Conservation (phyloP, 129 eudicot genomes). For the Chrysanthemum lavandulifolium region DNA sequence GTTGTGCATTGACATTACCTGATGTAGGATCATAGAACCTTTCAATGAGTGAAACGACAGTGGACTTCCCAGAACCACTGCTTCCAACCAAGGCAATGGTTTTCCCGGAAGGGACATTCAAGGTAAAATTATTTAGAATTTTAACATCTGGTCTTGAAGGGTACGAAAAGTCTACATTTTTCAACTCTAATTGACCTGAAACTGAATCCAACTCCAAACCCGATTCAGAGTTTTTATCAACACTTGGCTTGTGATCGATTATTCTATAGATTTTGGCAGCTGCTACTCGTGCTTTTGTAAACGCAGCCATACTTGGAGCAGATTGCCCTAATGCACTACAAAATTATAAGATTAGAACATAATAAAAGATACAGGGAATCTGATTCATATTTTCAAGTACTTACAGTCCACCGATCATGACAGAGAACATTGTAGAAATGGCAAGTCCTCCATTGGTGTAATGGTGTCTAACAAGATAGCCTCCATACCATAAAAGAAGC, state of each 20-base stretch:
- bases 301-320: conserved; percentile 93
- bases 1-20: conserved; percentile 50
- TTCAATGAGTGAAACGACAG: conserved; percentile 91
- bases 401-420: conserved; percentile 98
- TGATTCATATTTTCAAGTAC: conserved; percentile 16
- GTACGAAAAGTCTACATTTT: conserved; percentile 69
- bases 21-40: conserved; percentile 93
- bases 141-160: conserved; percentile 87
- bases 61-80: conserved; percentile 97
- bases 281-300: conserved; percentile 93
- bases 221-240: conserved; percentile 56
- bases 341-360: conserved; percentile 8
- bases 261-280: conserved; percentile 82
- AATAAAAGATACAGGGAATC: background rate
- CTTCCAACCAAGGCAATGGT: conserved; percentile 97
- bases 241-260: conserved; percentile 84
- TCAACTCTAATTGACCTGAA: conserved; percentile 74
- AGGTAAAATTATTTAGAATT: conserved; percentile 60
- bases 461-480: conserved; percentile 89
- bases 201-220: conserved; percentile 78
- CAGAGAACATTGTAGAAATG: conserved; percentile 93
- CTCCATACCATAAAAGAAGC: conserved; percentile 96
- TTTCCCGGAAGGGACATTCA: conserved; percentile 85
- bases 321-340: conserved; percentile 85
- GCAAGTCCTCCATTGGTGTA: conserved; percentile 98